These are phyloP conservation scores for Neurospora sp. DNA, from an alignment of 495 filamentous ascomycete species.

Conservation along the genomic window DNA sequence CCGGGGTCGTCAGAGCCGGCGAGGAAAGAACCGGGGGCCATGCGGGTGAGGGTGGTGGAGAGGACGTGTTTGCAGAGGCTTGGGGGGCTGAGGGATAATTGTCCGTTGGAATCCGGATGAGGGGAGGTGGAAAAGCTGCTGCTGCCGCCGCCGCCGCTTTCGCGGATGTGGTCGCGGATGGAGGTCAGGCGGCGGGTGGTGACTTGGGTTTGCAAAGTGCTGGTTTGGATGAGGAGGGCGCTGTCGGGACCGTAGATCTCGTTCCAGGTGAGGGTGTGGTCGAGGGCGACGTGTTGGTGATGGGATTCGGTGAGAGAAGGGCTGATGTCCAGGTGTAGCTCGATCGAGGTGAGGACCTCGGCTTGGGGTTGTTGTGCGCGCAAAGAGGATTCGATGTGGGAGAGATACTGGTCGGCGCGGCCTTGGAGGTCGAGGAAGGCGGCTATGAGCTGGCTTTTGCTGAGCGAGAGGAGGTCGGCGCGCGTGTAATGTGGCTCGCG, in stretches of 20 bases:
- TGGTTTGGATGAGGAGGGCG: not conserved
- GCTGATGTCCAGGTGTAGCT: not conserved
- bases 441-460: not conserved
- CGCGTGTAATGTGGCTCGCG: not conserved
- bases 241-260: not conserved
- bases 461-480: not conserved
- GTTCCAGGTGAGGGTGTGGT: not conserved
- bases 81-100: not conserved
- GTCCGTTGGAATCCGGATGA: not conserved
- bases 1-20: not conserved
- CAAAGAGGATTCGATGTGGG: not conserved
- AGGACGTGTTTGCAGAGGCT: not conserved
- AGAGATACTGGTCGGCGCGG: not conserved
- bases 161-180: not conserved
- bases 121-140: not conserved
- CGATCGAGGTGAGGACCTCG: not conserved
- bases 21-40: not conserved
- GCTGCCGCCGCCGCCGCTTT: not conserved
- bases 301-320: not conserved
- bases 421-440: not conserved
- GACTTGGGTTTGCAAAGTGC: not conserved
- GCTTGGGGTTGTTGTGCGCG: not conserved
- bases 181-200: not conserved
- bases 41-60: not conserved
- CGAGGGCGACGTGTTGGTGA: not conserved